Evolutionary conservation across 257 asterid species (phyloP), one percentile per base, ranked within the genome.

Genomic region (Lithospermum erythrorhizon): DNA sequence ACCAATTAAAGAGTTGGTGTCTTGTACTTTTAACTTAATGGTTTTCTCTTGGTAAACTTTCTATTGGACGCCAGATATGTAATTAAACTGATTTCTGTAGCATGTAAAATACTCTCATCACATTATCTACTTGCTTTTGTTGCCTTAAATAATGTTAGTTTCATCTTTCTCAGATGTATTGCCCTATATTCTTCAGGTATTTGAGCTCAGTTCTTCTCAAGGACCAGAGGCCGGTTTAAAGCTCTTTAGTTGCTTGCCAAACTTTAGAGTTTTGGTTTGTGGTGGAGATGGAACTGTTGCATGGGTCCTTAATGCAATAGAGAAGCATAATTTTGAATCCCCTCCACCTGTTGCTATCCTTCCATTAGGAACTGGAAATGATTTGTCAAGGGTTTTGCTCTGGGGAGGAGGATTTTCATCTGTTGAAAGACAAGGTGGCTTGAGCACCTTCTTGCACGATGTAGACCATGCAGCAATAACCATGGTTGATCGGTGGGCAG

Each of bases 241-340:
- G 60, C 68, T 84, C 47, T 87, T 87, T 68, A 72, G 83, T 61
- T 72, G 53, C 55, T 83, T 85, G 71, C 94, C 70, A 22, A 76
- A 82, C 75, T 87, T 82, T 45, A 82, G 94, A 65, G 89, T 87
- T 68, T 81, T 87, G 83, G 89, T 85, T 64, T 85, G 96, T 66
- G 96, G 96, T 68, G 96, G 96, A 65, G 96, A 87, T 69, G 96
- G 96, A 47, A 87, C 96, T 9, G 91, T 87, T 60, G 90, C 96
- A 9, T 87, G 96, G 96, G 94, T 87, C 69, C 94, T 87, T 71
- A 84, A 87, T 73, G 86, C 89, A 49, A 87, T 87, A 61, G 91
- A 82, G 73, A 83, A 71, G 83, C 70, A 56, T 59, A 79, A 82
- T 73, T 85, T 76, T 59, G 87, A 79, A 73, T 81, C 88, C 17